Conservation (phyloP, 306 rosid species). For the Casuarina cunninghamiana region DNA sequence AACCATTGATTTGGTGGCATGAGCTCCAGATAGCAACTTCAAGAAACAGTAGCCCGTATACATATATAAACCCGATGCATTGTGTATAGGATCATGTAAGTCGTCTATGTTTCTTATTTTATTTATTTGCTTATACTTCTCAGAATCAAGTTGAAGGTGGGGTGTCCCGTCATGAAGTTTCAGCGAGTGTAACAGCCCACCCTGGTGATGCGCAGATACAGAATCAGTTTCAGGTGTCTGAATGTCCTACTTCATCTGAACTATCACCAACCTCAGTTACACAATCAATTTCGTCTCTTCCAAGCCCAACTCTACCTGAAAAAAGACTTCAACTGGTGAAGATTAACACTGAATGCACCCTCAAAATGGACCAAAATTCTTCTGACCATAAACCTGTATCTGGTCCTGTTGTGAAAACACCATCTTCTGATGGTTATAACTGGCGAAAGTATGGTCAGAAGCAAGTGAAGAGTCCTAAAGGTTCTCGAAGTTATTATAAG, state of each 20-base stretch:
- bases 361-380: constrained; percentile 35
- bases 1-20: neutral
- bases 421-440: constrained; percentile 88
- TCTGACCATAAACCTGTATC: constrained; percentile 43
- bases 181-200: constrained; percentile 34
- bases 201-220: constrained; percentile 41
- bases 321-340: constrained; percentile 39
- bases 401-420: constrained; percentile 50
- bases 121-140: constrained; percentile 19
- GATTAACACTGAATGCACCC: constrained; percentile 22
- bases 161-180: constrained; percentile 37
- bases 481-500: constrained; percentile 91
- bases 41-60: neutral
- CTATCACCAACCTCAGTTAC: constrained; percentile 79
- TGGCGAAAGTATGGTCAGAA: constrained; percentile 99
- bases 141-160: constrained; percentile 56
- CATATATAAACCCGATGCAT: neutral
- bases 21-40: neutral
- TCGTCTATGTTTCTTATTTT: neutral
- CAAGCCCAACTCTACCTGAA: constrained; percentile 45
- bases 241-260: constrained; percentile 44
- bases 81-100: neutral
- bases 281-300: constrained; percentile 58
- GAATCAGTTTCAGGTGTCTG: constrained; percentile 45
- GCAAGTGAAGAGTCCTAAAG: constrained; percentile 95